Evolutionary conservation across 305 asterid genomes (phyloP).

Genomic region (Rubia occidens): DNA sequence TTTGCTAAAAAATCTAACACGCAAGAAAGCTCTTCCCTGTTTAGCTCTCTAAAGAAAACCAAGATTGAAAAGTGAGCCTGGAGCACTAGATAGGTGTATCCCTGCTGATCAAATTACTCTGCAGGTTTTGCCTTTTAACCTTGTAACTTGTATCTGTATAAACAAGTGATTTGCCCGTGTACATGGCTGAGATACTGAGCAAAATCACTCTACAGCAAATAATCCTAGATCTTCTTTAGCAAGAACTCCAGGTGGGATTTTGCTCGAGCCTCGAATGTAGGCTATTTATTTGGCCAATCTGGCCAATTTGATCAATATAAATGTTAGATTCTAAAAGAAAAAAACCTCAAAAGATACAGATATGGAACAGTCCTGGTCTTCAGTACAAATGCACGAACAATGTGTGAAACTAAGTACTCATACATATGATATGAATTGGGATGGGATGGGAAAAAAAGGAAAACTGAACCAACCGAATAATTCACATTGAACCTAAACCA

Average conservation of each 20-base stretch:
- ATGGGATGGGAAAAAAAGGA: no score
- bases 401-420: no score
- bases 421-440: no score
- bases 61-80: constrained; percentile 24
- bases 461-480: no score
- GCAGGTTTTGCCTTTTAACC: constrained; percentile 5
- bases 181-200: constrained; percentile 1
- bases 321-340: no score
- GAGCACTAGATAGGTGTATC: constrained; percentile 12
- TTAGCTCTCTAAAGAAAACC: constrained; percentile 65
- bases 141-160: background rate
- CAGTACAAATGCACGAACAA: no score
- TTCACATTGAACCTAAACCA: no score
- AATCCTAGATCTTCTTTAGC: background rate
- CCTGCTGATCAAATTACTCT: background rate
- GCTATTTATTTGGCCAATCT: no score
- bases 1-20: constrained; percentile 65
- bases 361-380: no score
- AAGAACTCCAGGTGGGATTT: background rate
- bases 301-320: no score
- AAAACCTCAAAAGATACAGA: no score
- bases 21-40: constrained; percentile 47
- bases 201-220: background rate
- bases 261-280: no score
- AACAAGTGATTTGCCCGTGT: background rate